Evolutionary conservation across 2,329 filamentous ascomycete species (phyloP).

Genomic region (Clarireedia sp.): DNA sequence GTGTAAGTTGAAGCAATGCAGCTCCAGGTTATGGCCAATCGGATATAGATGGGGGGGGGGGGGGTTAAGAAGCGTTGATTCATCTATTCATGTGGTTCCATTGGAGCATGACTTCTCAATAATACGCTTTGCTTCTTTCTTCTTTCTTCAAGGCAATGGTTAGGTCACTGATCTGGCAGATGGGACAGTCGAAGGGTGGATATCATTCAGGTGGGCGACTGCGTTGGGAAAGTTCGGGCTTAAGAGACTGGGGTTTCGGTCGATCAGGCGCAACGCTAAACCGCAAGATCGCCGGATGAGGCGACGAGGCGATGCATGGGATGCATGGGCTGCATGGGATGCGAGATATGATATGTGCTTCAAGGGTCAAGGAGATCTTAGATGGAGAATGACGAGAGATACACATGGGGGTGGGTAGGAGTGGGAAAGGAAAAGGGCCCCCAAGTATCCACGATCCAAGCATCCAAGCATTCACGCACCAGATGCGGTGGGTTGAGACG

Average conservation of each 20-base stretch:
- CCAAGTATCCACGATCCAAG: background rate
- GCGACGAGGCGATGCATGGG: conserved; percentile 22
- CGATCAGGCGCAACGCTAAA: conserved; percentile 21
- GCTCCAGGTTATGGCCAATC: background rate
- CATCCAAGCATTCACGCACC: too few relatives aligned
- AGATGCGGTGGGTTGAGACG: background rate
- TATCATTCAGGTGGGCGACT: background rate
- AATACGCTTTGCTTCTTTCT: conserved; percentile 3
- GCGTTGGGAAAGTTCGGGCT: conserved; percentile 9
- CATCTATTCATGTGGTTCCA: background rate
- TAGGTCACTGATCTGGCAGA: too few relatives aligned
- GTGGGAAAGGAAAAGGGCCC: background rate
- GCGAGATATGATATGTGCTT: conserved; percentile 3
- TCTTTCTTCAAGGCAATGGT: background rate
- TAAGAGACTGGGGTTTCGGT: conserved; percentile 8
- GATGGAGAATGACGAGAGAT: background rate
- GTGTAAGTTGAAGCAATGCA: background rate
- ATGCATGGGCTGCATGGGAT: conserved; percentile 18
- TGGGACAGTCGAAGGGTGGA: background rate
- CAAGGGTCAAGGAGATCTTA: background rate
- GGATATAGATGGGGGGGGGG: background rate
- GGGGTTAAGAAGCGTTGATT: background rate
- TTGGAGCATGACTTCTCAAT: conserved; percentile 1
- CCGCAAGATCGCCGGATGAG: conserved; percentile 20
- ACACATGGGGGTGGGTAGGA: background rate